These are phyloP conservation scores for Alternaria brassicae DNA, from an alignment of 2,329 filamentous ascomycete species.

Conservation along the genomic window DNA sequence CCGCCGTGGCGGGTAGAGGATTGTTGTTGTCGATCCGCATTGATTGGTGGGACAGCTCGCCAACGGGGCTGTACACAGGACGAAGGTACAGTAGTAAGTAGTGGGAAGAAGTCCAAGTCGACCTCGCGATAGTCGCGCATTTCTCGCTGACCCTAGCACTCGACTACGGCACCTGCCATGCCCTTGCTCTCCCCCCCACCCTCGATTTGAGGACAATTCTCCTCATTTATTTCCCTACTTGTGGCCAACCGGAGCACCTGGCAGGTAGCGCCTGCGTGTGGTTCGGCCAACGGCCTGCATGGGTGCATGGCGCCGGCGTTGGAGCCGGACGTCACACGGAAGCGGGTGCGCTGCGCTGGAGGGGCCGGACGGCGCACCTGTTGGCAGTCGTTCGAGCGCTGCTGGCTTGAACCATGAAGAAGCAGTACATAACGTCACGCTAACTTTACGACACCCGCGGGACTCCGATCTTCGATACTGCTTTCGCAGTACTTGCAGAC, in stretches of 20 bases:
- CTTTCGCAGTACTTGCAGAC: not conserved
- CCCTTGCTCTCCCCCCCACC: not conserved
- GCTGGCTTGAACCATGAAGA: not conserved
- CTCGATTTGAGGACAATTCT: not conserved
- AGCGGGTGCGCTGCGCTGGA: not conserved
- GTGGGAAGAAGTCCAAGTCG: not conserved
- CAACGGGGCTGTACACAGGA: not conserved
- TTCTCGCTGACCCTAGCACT: not conserved
- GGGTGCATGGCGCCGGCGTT: not conserved
- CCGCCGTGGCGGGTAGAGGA: not conserved
- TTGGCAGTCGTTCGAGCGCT: not conserved
- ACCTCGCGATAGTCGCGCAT: not conserved
- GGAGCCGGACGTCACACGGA: not conserved
- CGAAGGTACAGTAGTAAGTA: not conserved
- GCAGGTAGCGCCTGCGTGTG: not conserved
- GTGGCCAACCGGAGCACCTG: constrained; percentile 2
- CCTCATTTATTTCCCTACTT: not conserved
- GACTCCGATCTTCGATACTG: not conserved
- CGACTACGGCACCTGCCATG: not conserved
- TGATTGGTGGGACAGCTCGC: not conserved
- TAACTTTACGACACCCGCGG: not conserved
- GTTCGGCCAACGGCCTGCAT: not conserved
- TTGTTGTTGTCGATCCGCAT: constrained; percentile 1
- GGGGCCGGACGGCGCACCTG: not conserved
- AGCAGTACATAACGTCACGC: not conserved